Base-by-base conservation (phyloP, 2,329 filamentous ascomycete genomes). In the Aspergillus bombycis region DNA sequence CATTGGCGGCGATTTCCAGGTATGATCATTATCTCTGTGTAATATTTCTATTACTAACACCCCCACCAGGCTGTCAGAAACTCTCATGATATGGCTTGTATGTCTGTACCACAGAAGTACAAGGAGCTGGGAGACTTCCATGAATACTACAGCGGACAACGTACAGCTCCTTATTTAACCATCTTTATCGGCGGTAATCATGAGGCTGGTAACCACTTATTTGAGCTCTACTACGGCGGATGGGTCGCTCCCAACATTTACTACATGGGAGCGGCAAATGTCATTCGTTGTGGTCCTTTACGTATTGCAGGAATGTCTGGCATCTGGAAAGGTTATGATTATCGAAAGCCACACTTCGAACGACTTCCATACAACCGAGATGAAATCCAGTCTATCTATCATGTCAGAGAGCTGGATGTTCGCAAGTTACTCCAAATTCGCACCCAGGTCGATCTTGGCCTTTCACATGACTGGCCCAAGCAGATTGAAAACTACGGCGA, bases 181-280 rank as follows among this genome's bases (percentile, higher is more conserved):
- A 82, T 98, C 52, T 98, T 98, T 79, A 89, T 97, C 57, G 94
- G 90, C 50, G 95, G 95, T 2, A 99, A 99, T 75, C 95, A 99
- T 73, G 95, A 99, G 80, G 94, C 95, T 0, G 91, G 91, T 72
- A 93, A 91, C 57, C 89, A 98, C 78, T 82, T 97, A 6, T 95
- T 89, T 83, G 95, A 99, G 79, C 86, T 99, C 0, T 96, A 92
- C 81, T 96, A 98, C 75, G 95, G 95, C 58, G 95, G 95, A 57
- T 99, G 95, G 95, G 95, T 93, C 7, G 94, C 94, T 9, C 93
- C 93, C 10, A 96, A 95, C 70, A 98, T 99, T 67, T 99, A 97
- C 83, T 99, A 97, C 79, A 85, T 98, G 77, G 95, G 95, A 56
- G 92, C 93, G 38, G 93, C 95, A 64, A 97, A 96, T 74, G 89